A percentile compares a stretch with the other conserved stretches of the same genome.
phyloP scores from a whole-genome alignment of 2,329 filamentous ascomycete genomes.

The Graphium sp. region DNA sequence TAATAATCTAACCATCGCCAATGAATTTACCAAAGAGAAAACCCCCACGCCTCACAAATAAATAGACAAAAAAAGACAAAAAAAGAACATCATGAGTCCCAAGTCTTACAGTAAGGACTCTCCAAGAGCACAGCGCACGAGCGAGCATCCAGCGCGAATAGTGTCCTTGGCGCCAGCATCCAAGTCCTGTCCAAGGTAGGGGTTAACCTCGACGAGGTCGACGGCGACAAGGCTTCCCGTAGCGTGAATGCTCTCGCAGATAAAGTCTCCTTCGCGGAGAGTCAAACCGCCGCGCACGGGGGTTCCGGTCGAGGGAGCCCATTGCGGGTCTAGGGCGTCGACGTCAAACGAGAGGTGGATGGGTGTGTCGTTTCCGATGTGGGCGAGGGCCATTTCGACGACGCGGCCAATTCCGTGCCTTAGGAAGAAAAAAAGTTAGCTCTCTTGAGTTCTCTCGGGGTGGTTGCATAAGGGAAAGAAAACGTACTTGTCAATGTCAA shows the following conservation, averaged over 20 bases:
- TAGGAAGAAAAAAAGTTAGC: slow-evolving; percentile 5
- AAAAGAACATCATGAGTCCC: too few relatives aligned
- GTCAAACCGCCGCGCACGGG: slow-evolving; percentile 88
- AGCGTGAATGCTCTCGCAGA: slow-evolving; percentile 74
- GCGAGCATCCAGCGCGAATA: slow-evolving; percentile 73
- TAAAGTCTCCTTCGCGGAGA: slow-evolving; percentile 89
- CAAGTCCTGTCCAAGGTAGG: slow-evolving; percentile 43
- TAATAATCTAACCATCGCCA: too few relatives aligned
- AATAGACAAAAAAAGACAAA: too few relatives aligned
- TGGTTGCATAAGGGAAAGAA: not conserved
- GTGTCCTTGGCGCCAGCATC: slow-evolving; percentile 63
- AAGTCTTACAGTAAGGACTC: slow-evolving; percentile 72
- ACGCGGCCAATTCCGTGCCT: slow-evolving; percentile 88
- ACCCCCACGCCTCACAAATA: too few relatives aligned
- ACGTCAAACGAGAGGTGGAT: slow-evolving; percentile 97
- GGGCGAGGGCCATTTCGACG: slow-evolving; percentile 94
- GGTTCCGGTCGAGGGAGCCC: slow-evolving; percentile 90
- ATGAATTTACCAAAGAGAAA: too few relatives aligned
- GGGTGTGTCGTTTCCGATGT: slow-evolving; percentile 86
- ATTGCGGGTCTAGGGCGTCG: slow-evolving; percentile 88
- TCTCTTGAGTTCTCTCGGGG: not conserved
- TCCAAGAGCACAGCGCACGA: slow-evolving; percentile 81
- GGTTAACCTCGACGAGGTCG: slow-evolving; percentile 73
- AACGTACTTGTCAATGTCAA: slow-evolving; percentile 75
- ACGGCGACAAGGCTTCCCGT: slow-evolving; percentile 65